Percentiles rank a stretch among this genome's conserved stretches.
These are phyloP conservation scores for Stagonosporopsis tanaceti DNA, from an alignment of 2,329 filamentous ascomycete genomes.

Conservation along the genomic window DNA sequence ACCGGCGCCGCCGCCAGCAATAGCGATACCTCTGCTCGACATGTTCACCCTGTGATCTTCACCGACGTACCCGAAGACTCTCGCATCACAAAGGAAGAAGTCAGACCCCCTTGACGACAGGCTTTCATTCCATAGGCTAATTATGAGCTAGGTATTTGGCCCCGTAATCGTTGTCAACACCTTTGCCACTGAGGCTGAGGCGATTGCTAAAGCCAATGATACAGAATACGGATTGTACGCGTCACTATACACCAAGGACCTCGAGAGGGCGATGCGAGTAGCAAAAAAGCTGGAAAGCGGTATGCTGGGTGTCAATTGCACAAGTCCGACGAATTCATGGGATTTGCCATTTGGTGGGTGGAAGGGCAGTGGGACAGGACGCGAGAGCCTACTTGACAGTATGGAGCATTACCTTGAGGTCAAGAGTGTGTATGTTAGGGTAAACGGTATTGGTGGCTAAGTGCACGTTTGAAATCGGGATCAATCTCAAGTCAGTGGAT, in stretches of 20 bases:
- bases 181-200: constrained; percentile 49
- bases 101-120: background rate
- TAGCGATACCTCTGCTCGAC: constrained; percentile 48
- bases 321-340: constrained; percentile 36
- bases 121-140: background rate
- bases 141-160: constrained; percentile 40
- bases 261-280: constrained; percentile 43
- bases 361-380: constrained; percentile 38
- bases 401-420: constrained; percentile 40
- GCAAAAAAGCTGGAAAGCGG: constrained; percentile 49
- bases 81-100: constrained; percentile 45
- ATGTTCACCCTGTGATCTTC: constrained; percentile 59
- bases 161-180: constrained; percentile 49
- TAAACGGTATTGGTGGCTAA: constrained; percentile 22
- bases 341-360: constrained; percentile 40
- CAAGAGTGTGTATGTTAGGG: constrained; percentile 36
- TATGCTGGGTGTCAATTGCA: constrained; percentile 49
- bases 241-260: constrained; percentile 46
- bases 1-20: constrained; percentile 42
- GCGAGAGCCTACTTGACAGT: constrained; percentile 38
- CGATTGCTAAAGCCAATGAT: constrained; percentile 47
- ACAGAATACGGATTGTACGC: constrained; percentile 51
- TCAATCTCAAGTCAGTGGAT: background rate
- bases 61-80: constrained; percentile 53
- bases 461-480: background rate